These are phyloP conservation scores for Saururus chinensis DNA, from an alignment of 164 flowering plant species.

Conservation along the genomic window DNA sequence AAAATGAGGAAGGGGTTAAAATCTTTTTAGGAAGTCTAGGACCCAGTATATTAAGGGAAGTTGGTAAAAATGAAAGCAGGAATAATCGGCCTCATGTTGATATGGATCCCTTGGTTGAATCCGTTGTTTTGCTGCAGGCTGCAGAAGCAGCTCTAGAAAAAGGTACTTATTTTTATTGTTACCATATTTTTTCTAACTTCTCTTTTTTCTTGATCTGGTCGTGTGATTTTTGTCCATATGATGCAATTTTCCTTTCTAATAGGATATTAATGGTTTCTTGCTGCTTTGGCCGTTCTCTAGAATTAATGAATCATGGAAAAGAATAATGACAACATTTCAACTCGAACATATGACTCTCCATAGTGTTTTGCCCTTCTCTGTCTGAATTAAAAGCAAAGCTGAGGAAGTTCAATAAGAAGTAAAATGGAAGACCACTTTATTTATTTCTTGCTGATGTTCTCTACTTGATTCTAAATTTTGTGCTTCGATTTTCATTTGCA, in stretches of 20 bases:
- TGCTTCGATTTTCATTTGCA: constrained; percentile 17
- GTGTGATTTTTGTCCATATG: too few species aligned
- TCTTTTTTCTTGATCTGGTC: too few species aligned
- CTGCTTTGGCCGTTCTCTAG: too few species aligned
- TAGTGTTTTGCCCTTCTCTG: too few species aligned
- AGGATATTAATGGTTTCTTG: too few species aligned
- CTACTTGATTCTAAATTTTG: neutral
- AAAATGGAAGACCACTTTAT: too few species aligned
- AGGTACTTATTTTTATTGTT: constrained; percentile 22
- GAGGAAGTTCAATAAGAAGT: too few species aligned
- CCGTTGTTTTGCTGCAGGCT: constrained; percentile 42
- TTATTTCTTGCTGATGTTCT: neutral
- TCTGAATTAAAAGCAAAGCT: too few species aligned
- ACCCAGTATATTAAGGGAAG: constrained; percentile 25
- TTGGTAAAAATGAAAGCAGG: constrained; percentile 26
- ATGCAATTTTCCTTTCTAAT: too few species aligned
- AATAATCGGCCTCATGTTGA: constrained; percentile 14
- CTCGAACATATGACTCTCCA: too few species aligned
- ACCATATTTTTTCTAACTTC: neutral
- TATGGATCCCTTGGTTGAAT: constrained; percentile 47
- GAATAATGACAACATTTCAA: too few species aligned
- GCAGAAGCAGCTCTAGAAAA: constrained; percentile 57
- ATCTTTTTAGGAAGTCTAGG: constrained; percentile 32
- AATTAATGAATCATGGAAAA: too few species aligned
- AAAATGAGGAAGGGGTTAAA: constrained; percentile 33